Evolutionary conservation across 2,329 filamentous ascomycete species (phyloP).

Genomic region (Xylaria sp.): DNA sequence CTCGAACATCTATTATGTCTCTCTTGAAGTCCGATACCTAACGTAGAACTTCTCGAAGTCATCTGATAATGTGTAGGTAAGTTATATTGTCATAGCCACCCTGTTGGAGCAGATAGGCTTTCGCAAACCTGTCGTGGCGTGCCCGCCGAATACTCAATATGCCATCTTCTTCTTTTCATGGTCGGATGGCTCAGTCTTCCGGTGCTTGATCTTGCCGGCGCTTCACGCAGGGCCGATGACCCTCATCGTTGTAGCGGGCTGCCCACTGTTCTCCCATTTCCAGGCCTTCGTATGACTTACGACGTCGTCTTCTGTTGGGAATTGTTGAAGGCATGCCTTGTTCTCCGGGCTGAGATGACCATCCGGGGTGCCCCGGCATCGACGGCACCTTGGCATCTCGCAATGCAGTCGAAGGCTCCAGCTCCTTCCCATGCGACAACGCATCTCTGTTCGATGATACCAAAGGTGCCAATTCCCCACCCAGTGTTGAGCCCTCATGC

Average conservation of each 20-base stretch:
- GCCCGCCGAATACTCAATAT: background rate
- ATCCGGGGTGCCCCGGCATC: background rate
- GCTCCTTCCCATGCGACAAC: background rate
- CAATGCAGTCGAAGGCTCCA: background rate
- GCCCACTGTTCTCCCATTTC: slow-evolving; percentile 41
- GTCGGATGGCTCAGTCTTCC: background rate
- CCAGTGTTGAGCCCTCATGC: background rate
- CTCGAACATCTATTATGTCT: background rate
- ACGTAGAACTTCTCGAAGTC: background rate
- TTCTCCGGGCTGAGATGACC: background rate
- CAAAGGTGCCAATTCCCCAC: background rate
- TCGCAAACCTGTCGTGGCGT: background rate
- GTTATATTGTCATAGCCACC: background rate
- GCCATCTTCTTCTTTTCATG: background rate
- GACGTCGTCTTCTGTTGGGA: slow-evolving; percentile 33
- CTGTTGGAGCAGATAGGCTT: background rate
- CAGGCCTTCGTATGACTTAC: slow-evolving; percentile 32
- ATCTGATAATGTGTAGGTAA: background rate
- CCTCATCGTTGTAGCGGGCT: slow-evolving; percentile 35
- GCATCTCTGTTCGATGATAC: background rate
- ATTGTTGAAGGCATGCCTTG: background rate
- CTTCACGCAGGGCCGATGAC: slow-evolving; percentile 35
- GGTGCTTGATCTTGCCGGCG: slow-evolving; percentile 20
- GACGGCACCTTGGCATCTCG: background rate
- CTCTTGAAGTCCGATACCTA: background rate